Conservation (phyloP, 306 rosid species). For the Cucumis cinereus region DNA sequence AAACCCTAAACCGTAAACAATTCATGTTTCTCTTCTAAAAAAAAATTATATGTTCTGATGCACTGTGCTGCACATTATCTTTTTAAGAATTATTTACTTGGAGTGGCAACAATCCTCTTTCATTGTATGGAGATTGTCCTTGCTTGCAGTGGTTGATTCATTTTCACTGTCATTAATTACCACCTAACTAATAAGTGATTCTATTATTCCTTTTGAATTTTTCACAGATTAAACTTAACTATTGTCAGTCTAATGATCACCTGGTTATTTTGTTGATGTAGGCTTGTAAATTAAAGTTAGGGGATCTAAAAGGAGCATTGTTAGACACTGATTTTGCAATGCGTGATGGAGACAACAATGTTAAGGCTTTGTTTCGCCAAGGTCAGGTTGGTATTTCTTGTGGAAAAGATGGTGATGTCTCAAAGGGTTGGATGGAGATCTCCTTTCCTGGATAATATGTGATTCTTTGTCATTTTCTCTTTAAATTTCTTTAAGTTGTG, state of each 20-base stretch:
- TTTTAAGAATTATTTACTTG: background rate
- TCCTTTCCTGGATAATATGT: background rate
- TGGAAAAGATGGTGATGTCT: background rate
- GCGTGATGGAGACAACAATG: constrained; percentile 85
- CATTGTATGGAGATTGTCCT: background rate
- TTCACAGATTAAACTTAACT: background rate
- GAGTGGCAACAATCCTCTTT: background rate
- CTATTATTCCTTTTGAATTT: background rate
- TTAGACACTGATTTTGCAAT: constrained; percentile 88
- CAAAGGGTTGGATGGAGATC: background rate
- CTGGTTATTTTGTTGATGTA: constrained; percentile 13
- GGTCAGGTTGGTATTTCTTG: constrained; percentile 72
- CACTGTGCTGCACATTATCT: background rate
- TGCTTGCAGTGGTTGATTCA: background rate
- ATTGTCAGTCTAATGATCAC: background rate
- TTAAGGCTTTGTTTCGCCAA: constrained; percentile 89
- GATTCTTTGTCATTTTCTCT: background rate
- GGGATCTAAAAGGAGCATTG: constrained; percentile 83
- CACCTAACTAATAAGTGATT: background rate
- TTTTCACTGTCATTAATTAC: background rate
- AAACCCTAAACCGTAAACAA: too few relatives aligned
- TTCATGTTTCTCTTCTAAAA: too few relatives aligned
- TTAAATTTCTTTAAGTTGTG: background rate
- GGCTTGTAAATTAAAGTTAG: constrained; percentile 91
- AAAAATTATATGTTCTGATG: background rate